Base-by-base conservation (phyloP, 257 asterid genomes). In the Petunia axillaris region DNA sequence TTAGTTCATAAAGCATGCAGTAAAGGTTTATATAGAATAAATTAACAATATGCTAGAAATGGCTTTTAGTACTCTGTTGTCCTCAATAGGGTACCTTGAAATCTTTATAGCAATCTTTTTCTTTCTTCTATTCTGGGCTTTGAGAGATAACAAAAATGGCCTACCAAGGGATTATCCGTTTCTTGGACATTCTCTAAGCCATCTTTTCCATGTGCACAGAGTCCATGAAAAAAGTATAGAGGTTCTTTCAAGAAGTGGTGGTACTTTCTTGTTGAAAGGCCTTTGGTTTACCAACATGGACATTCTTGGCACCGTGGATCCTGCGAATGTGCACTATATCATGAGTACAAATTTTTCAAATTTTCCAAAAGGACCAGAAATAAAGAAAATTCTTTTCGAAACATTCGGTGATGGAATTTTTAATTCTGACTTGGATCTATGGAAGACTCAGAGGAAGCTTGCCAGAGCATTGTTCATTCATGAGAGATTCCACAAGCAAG, bases 261-360 rank as follows among this genome's bases (percentile, higher is more conserved):
- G 88, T 8, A 89, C 91, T 9, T 85, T 77, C 50, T 83, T 77
- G 25, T 70, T 87, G 83, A 83, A 54, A 73, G 93, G 93, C 6
- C 89, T 88, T 38, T 85, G 89, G 82, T 85, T 89, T 63, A 58
- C 87, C 5, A 84, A 84, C 53, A 86, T 86, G 90, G 93, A 90
- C 46, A 88, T 90, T 65, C 76, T 90, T 3, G 71, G 54, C 50
- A 25, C 25, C 25, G 25, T 25, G 25, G 25, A 25, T 25, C 25
- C 25, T 25, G 25, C 25, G 25, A 25, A 25, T 25, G 25, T 25
- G 25, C 25, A 25, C 25, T 25, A 25, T 25, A 25, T 25, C 25
- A 25, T 25, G 25, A 25, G 25, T 25, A 25, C 25, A 25, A 25
- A 25, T 25, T 25, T 25, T 25, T 25, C 25, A 25, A 25, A 25